These are phyloP conservation scores for Cercospora sp. DNA, from an alignment of 2,329 filamentous ascomycete species.

Conservation along the genomic window DNA sequence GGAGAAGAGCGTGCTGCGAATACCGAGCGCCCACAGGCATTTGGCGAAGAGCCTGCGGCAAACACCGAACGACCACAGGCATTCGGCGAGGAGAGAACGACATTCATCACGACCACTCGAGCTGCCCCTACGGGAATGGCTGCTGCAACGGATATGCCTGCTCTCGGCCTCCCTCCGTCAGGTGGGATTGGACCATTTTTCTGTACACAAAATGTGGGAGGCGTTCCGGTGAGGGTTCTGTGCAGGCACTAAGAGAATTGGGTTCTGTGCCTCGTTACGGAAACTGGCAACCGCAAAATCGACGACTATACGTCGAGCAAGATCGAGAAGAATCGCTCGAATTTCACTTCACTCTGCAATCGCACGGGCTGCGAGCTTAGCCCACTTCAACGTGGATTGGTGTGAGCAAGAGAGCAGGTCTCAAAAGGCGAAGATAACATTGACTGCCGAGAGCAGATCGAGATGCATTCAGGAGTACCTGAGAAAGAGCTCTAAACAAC, in stretches of 20 bases:
- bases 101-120: background rate
- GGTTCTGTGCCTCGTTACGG: background rate
- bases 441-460: background rate
- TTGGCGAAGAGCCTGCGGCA: background rate
- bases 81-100: background rate
- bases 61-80: background rate
- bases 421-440: background rate
- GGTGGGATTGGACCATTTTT: background rate
- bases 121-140: background rate
- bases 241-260: background rate
- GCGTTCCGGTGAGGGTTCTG: background rate
- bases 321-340: background rate
- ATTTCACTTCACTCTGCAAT: background rate
- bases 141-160: background rate
- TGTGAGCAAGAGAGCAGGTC: background rate
- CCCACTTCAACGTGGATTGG: background rate
- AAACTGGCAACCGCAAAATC: background rate
- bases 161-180: background rate
- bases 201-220: background rate
- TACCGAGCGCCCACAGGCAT: background rate
- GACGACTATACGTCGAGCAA: background rate
- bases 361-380: background rate
- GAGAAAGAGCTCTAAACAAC: conserved; percentile 1
- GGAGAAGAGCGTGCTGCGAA: background rate
- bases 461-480: background rate